phyloP scores from a whole-genome alignment of 305 asterid species.

The Plantago lanceolata region DNA sequence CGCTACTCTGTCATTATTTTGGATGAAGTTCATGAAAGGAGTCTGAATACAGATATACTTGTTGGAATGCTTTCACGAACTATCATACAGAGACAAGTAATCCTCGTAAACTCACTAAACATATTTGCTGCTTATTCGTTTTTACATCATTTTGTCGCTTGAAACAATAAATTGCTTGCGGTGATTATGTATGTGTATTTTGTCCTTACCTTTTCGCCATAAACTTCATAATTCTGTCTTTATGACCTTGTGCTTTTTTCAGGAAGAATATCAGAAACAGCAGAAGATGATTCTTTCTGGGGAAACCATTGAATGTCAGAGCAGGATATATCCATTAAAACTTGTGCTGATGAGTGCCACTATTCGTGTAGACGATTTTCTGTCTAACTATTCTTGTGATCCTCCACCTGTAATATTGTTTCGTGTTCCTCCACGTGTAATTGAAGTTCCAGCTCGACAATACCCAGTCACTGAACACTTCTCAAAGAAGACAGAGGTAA shows the following conservation, averaged over 20 bases:
- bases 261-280: conserved; percentile 66
- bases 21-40: conserved; percentile 98
- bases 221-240: too few relatives aligned
- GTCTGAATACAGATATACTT: conserved; percentile 94
- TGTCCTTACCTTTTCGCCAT: too few relatives aligned
- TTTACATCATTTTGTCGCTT: conserved; percentile 7
- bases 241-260: conserved; percentile 22
- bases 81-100: conserved; percentile 73
- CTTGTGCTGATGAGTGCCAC: conserved; percentile 96
- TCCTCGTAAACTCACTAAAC: conserved; percentile 17
- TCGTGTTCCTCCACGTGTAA: conserved; percentile 61
- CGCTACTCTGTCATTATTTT: conserved; percentile 77
- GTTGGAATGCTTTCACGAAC: conserved; percentile 97
- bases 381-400: too few relatives aligned
- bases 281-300: conserved; percentile 54
- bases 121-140: conserved; percentile 21
- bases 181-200: too few relatives aligned
- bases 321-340: conserved; percentile 64
- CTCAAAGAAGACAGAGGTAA: conserved; percentile 77
- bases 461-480: conserved; percentile 75
- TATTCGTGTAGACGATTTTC: conserved; percentile 78
- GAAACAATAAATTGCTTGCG: too few relatives aligned
- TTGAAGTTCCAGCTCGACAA: conserved; percentile 80
- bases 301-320: conserved; percentile 39
- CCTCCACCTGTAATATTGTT: conserved; percentile 54